phyloP scores from a whole-genome alignment of 164 flowering plant genomes.

The Cinnamomum chago region DNA sequence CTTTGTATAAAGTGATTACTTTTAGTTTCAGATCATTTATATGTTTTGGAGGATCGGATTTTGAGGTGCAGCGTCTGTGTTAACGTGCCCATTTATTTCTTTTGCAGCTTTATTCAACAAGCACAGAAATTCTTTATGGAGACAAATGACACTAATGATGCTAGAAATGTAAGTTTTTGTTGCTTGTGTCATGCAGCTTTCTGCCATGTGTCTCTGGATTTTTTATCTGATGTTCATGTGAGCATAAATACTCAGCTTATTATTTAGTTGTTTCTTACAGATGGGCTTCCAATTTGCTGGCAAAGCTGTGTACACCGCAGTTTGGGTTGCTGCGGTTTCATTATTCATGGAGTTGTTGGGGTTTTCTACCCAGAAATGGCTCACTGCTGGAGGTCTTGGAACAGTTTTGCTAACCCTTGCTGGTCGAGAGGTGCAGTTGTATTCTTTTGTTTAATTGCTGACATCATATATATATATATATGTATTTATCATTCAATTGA shows the following conservation, averaged over 20 bases:
- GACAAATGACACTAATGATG: slow-evolving; percentile 49
- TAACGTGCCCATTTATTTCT: slow-evolving; percentile 10
- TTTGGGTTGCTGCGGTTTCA: slow-evolving; percentile 93
- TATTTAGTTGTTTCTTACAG: slow-evolving; percentile 34
- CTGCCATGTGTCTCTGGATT: neutral
- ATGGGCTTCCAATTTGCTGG: slow-evolving; percentile 96
- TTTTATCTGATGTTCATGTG: neutral
- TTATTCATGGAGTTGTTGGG: slow-evolving; percentile 97
- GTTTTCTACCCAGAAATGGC: slow-evolving; percentile 95
- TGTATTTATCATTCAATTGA: neutral
- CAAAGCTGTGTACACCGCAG: slow-evolving; percentile 78
- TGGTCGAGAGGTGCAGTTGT: slow-evolving; percentile 83
- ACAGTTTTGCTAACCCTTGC: slow-evolving; percentile 95
- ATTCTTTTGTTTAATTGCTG: neutral
- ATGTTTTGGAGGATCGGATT: neutral
- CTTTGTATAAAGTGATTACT: neutral
- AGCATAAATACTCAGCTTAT: neutral
- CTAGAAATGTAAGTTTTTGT: slow-evolving; percentile 65
- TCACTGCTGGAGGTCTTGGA: slow-evolving; percentile 99
- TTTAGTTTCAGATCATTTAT: neutral
- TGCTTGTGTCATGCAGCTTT: slow-evolving; percentile 7
- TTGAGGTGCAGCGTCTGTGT: neutral
- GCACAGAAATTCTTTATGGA: slow-evolving; percentile 62
- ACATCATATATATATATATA: neutral
- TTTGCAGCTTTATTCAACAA: slow-evolving; percentile 78